Evolutionary conservation across 2,329 filamentous ascomycete genomes (phyloP), one percentile per base, ranked within the genome.

Genomic region (Pleochaeta shiraiana): DNA sequence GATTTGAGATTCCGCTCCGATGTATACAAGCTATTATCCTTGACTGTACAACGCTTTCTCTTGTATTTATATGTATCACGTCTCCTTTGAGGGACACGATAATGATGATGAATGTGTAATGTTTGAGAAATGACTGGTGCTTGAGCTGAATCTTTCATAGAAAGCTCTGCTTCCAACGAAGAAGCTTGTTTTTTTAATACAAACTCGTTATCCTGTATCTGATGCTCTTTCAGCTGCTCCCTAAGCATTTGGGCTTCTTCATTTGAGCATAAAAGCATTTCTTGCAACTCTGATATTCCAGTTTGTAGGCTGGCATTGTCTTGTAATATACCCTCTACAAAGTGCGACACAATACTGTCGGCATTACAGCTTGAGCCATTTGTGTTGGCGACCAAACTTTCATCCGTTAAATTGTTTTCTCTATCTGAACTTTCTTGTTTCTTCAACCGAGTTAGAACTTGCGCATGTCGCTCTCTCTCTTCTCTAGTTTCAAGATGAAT

Each of bases 301-400:
- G 93, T 81, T 73, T 98, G 93, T 55, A 98, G 77, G 69, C 90
- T 95, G 11, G 91, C 90, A 72, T 98, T 98, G 74, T 98, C 93
- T 71, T 95, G 86, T 21, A 98, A 78, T 65, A 98, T 88, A 73
- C 97, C 93, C 69, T 91, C 90, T 65, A 98, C 93, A 70, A 98
- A 97, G 72, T 95, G 89, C 24, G 89, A 91, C n/a, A 97, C 89
- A 43, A 95, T 89, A 65, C 79, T 84, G 67, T 79, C 83, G 11
- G 82, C 79, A 65, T 77, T 77, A 64, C 76, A 77, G 68, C 81
- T 81, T 33, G 81, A 79, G 3, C 80, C 79, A 65, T 77, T 77
- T 2, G 90, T 90, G 14, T 88, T 87, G 11, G 87, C 87, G 74
- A 92, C 93, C 64, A 95, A 78, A 64, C 90, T 81, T 34, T 86